Conservation (phyloP, 306 rosid species). For the Prunus mira region DNA sequence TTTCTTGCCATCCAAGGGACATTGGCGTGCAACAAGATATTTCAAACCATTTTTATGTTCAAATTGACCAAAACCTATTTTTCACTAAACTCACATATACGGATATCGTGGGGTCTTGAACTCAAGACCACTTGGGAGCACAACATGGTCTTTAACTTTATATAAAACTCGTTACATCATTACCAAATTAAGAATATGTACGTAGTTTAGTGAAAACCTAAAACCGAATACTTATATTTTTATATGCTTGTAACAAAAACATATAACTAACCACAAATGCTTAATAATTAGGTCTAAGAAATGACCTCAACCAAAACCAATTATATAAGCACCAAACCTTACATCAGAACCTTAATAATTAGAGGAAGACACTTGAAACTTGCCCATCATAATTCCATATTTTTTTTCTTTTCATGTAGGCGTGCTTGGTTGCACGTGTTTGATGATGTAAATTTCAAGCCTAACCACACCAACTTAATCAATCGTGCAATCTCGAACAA, state of each 20-base stretch:
- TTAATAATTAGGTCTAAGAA: neutral
- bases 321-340: neutral
- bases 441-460: slow-evolving; percentile 33
- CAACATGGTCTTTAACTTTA: too few relatives aligned
- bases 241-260: neutral
- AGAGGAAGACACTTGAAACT: slow-evolving; percentile 9
- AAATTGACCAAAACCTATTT: too few relatives aligned
- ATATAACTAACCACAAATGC: neutral
- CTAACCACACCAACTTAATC: slow-evolving; percentile 5
- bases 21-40: slow-evolving; percentile 20
- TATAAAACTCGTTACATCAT: too few relatives aligned
- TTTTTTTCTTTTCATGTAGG: slow-evolving; percentile 15
- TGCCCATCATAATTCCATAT: slow-evolving; percentile 6
- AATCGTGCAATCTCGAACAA: slow-evolving; percentile 40
- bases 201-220: too few relatives aligned
- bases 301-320: neutral
- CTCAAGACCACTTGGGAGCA: too few relatives aligned
- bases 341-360: slow-evolving; percentile 9
- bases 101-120: too few relatives aligned
- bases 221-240: neutral
- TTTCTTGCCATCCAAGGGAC: slow-evolving; percentile 43
- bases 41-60: slow-evolving; percentile 3
- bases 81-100: too few relatives aligned
- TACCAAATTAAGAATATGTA: too few relatives aligned
- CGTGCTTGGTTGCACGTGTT: slow-evolving; percentile 40